phyloP scores from a whole-genome alignment of 2,329 filamentous ascomycete genomes.

The Exophiala alcalophila region DNA sequence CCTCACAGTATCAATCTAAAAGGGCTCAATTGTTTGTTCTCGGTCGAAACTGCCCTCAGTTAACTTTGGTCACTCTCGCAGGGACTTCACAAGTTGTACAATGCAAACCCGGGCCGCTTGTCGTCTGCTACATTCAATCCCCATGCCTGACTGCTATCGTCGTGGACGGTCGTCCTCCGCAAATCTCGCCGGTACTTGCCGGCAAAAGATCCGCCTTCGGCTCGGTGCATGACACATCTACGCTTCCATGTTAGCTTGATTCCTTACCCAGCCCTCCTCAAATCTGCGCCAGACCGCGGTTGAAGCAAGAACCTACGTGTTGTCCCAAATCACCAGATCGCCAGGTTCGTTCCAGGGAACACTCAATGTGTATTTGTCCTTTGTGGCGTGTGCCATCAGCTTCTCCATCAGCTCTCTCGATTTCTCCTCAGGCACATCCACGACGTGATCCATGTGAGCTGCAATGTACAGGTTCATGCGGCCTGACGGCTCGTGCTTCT shows the following conservation, averaged over 20 bases:
- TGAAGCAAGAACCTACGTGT: slow-evolving; percentile 38
- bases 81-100: slow-evolving; percentile 16
- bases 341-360: slow-evolving; percentile 50
- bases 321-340: slow-evolving; percentile 60
- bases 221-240: slow-evolving; percentile 54
- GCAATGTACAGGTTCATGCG: slow-evolving; percentile 50
- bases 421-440: slow-evolving; percentile 39
- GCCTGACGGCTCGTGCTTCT: slow-evolving; percentile 52
- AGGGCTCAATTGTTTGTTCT: too few relatives aligned
- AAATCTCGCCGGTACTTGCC: slow-evolving; percentile 53
- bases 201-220: slow-evolving; percentile 48
- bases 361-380: slow-evolving; percentile 47
- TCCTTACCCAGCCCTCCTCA: too few relatives aligned
- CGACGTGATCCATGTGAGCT: slow-evolving; percentile 54
- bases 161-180: slow-evolving; percentile 57
- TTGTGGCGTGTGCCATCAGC: slow-evolving; percentile 45
- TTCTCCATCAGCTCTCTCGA: slow-evolving; percentile 38
- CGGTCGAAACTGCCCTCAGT: slow-evolving; percentile 9
- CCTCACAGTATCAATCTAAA: too few relatives aligned
- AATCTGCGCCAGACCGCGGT: too few relatives aligned
- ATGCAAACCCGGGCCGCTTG: slow-evolving; percentile 32
- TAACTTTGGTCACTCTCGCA: neutral
- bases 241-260: slow-evolving; percentile 2
- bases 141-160: slow-evolving; percentile 44
- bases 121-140: slow-evolving; percentile 42